Evolutionary conservation across 179 eudicot species (phyloP).

Genomic region (Drosera spatulata): DNA sequence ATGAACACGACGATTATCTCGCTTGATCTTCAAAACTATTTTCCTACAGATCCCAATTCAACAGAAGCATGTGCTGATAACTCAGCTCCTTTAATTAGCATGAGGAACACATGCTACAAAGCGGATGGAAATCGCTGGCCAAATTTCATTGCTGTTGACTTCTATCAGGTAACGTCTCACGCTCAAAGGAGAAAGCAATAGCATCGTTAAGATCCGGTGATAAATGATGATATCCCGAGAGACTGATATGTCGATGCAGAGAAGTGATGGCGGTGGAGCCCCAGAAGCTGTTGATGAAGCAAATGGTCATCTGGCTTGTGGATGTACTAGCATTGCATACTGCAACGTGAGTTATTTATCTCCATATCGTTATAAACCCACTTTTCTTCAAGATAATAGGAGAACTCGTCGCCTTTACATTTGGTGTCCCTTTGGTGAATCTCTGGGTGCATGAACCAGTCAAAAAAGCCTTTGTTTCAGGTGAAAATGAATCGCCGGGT

Average conservation of each 20-base stretch:
- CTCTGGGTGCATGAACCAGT: no score
- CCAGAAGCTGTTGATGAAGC: slow-evolving; percentile 74
- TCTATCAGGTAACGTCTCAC: slow-evolving; percentile 23
- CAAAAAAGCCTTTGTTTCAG: no score
- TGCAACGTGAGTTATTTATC: slow-evolving; percentile 49
- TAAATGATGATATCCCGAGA: background rate
- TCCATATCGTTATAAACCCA: background rate
- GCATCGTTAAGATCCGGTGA: background rate
- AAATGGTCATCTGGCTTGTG: slow-evolving; percentile 72
- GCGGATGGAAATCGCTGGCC: slow-evolving; percentile 25
- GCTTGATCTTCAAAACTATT: slow-evolving; percentile 33
- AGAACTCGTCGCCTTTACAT: no score
- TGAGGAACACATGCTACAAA: slow-evolving; percentile 29
- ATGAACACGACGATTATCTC: slow-evolving; percentile 23
- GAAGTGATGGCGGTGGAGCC: slow-evolving; percentile 87
- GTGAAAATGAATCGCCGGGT: no score
- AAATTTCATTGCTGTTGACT: slow-evolving; percentile 22
- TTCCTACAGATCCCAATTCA: slow-evolving; percentile 27
- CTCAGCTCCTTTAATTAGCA: slow-evolving; percentile 36
- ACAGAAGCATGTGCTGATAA: slow-evolving; percentile 40
- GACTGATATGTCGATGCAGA: slow-evolving; percentile 27
- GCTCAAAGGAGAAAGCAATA: background rate
- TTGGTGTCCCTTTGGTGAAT: no score
- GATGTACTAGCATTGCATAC: slow-evolving; percentile 64
- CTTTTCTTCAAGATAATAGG: no score